A percentile compares a stretch with the other conserved stretches of the same genome.
phyloP scores from a whole-genome alignment of 163 green algal genomes.

The Scenedesmus sp. region DNA sequence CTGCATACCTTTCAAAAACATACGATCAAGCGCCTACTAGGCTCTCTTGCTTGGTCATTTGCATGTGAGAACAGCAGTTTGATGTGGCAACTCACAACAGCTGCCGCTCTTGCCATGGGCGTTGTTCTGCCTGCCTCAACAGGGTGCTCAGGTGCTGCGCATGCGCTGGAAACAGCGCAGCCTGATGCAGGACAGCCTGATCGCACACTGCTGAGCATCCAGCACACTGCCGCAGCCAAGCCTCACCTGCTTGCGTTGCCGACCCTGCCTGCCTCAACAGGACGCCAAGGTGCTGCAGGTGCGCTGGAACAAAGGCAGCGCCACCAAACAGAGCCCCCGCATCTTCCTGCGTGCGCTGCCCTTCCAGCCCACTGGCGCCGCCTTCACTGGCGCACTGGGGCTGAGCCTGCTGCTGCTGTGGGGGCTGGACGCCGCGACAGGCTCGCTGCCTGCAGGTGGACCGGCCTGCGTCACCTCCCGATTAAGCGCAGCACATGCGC shows the following conservation, averaged over 20 bases:
- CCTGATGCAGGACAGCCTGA: too few species aligned
- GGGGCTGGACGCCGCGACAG: not conserved
- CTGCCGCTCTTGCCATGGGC: too few species aligned
- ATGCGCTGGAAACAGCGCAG: not conserved
- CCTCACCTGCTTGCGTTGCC: not conserved
- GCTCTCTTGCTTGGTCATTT: too few species aligned
- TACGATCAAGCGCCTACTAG: too few species aligned
- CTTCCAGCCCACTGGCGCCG: not conserved
- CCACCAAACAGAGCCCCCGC: not conserved
- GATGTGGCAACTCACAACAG: too few species aligned
- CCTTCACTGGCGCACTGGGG: not conserved
- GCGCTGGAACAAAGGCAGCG: constrained; percentile 17
- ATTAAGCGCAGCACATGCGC: too few species aligned
- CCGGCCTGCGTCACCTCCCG: too few species aligned
- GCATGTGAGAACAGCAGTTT: not conserved
- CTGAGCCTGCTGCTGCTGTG: not conserved
- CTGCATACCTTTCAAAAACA: too few species aligned
- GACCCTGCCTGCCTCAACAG: not conserved
- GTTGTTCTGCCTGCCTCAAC: not conserved
- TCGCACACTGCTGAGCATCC: not conserved
- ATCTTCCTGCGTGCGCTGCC: not conserved
- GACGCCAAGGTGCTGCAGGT: constrained; percentile 30
- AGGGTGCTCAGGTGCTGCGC: not conserved
- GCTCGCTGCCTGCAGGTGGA: not conserved
- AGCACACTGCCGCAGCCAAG: not conserved